Conservation (phyloP, 257 asterid species). For the Coffea canephora region DNA sequence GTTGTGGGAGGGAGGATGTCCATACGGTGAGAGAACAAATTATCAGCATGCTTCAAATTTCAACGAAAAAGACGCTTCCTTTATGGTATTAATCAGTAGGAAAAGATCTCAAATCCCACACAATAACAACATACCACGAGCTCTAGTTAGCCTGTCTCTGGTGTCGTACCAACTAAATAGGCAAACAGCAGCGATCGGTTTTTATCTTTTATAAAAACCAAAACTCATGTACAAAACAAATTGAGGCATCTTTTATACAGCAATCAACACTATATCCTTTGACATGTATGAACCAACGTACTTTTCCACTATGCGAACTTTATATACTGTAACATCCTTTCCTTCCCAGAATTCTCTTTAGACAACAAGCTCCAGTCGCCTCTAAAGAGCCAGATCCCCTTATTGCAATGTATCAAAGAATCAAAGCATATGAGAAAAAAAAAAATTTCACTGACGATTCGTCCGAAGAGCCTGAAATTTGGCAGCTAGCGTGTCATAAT, state of each 20-base stretch:
- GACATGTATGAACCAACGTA: not conserved
- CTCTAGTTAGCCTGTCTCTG: not conserved
- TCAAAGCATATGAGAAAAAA: not conserved
- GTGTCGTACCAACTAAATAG: not conserved
- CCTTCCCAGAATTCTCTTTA: not conserved
- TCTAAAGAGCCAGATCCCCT: not conserved
- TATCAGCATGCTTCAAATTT: no score
- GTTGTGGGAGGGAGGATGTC: not conserved
- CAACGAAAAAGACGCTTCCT: not conserved
- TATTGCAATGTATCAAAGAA: not conserved
- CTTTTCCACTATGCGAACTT: not conserved
- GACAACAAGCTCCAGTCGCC: not conserved
- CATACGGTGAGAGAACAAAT: not conserved
- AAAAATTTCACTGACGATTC: constrained; percentile 28
- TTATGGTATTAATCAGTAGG: not conserved
- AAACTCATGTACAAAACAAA: not conserved
- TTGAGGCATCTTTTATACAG: not conserved
- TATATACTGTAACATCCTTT: not conserved
- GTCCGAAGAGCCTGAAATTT: constrained; percentile 45
- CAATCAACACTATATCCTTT: not conserved
- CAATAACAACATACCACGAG: not conserved
- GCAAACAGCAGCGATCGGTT: not conserved
- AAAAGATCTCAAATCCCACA: not conserved
- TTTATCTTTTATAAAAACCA: not conserved
- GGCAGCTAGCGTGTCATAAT: constrained; percentile 55